Percentiles rank a stretch among this genome's conserved stretches.
These are phyloP conservation scores for Coelastrella sp. DNA, from an alignment of 139 green algal species.

Conservation along the genomic window DNA sequence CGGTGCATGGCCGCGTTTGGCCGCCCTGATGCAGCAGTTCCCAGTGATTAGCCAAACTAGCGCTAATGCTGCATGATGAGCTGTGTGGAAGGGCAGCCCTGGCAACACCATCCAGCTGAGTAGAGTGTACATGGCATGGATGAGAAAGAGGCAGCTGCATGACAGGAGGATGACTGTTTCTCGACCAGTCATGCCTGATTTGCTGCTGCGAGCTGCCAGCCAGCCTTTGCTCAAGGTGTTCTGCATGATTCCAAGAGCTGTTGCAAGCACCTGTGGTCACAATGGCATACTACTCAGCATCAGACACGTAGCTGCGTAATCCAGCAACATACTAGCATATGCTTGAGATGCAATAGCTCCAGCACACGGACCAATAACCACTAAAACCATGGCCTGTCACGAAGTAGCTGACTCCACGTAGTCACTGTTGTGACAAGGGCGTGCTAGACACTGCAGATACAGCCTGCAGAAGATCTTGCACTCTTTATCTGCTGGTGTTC, in stretches of 20 bases:
- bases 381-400: no score
- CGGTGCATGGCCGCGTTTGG: neutral
- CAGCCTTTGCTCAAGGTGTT: constrained; percentile 30
- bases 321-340: no score
- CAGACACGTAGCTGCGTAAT: no score
- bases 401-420: no score
- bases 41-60: constrained; percentile 32
- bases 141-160: neutral
- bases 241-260: constrained; percentile 23
- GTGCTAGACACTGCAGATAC: no score
- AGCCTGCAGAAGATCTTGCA: no score
- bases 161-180: constrained; percentile 16
- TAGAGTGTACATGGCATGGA: constrained; percentile 10
- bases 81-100: constrained; percentile 40
- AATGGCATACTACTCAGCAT: no score
- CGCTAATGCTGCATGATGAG: constrained; percentile 16
- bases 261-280: neutral
- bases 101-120: neutral
- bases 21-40: constrained; percentile 9
- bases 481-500: no score
- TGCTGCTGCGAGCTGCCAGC: constrained; percentile 14
- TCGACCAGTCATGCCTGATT: constrained; percentile 30
- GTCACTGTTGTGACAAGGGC: no score
- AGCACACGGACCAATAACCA: no score
- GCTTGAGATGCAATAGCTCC: no score